A percentile compares a stretch with the other conserved stretches of the same genome.
phyloP scores from a whole-genome alignment of 2,329 filamentous ascomycete genomes.

The Chaetothyriales sp. region DNA sequence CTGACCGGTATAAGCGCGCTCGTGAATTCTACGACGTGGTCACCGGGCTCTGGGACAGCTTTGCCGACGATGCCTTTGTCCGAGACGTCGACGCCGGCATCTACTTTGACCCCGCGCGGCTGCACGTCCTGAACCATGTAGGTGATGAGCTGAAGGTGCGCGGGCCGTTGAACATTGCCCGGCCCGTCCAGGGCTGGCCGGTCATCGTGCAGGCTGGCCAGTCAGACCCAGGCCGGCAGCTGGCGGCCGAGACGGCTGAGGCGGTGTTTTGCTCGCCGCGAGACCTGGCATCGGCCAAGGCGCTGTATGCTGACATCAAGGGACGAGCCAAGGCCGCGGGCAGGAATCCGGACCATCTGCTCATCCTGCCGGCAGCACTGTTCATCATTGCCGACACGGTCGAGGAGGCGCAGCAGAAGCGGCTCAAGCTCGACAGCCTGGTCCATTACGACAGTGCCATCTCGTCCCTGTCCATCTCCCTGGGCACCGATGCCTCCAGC shows the following conservation, averaged over 20 bases:
- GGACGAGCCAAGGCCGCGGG: constrained; percentile 31
- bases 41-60: constrained; percentile 39
- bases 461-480: constrained; percentile 34
- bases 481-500: constrained; percentile 33
- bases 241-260: constrained; percentile 40
- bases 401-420: constrained; percentile 35
- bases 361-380: constrained; percentile 38
- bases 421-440: constrained; percentile 35
- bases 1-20: constrained; percentile 36
- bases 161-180: constrained; percentile 38
- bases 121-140: constrained; percentile 38
- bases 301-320: constrained; percentile 39
- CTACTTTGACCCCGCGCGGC: constrained; percentile 37
- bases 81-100: constrained; percentile 34
- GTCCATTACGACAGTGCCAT: constrained; percentile 42
- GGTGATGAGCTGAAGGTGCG: constrained; percentile 34
- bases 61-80: constrained; percentile 41
- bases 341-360: constrained; percentile 32
- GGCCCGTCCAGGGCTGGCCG: constrained; percentile 40
- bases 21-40: constrained; percentile 40
- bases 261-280: constrained; percentile 37
- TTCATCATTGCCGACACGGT: constrained; percentile 36
- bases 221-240: constrained; percentile 36
- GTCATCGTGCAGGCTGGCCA: constrained; percentile 42
- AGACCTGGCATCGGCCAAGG: constrained; percentile 33